phyloP scores from a whole-genome alignment of 2,329 filamentous ascomycete genomes.

The Claviceps citrina region DNA sequence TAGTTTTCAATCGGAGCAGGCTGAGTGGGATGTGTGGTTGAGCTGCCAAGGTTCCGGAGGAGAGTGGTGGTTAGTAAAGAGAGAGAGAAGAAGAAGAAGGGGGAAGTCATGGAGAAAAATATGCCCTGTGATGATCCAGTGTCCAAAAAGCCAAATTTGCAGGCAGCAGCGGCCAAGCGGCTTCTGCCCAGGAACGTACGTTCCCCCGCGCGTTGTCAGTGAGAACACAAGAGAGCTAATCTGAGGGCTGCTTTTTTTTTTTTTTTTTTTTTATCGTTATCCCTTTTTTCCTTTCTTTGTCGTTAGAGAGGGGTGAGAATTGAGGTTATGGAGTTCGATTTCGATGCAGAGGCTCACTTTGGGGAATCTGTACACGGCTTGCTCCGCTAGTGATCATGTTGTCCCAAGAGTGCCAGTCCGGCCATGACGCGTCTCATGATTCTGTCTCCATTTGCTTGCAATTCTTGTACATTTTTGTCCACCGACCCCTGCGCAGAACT shows the following conservation, averaged over 20 bases:
- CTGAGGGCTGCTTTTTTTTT: slow-evolving; percentile 28
- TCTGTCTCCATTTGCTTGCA: too few species aligned
- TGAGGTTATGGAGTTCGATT: too few species aligned
- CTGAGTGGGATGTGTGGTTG: slow-evolving; percentile 10
- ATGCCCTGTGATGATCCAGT: slow-evolving; percentile 34
- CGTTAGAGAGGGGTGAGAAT: too few species aligned
- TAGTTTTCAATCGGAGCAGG: slow-evolving; percentile 42
- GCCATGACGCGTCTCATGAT: too few species aligned
- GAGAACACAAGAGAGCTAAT: slow-evolving; percentile 43
- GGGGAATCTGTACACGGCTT: too few species aligned
- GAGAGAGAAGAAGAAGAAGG: not conserved
- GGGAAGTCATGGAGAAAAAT: not conserved
- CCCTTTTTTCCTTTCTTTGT: not conserved
- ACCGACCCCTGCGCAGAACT: too few species aligned
- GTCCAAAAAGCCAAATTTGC: slow-evolving; percentile 45
- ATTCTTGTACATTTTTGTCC: too few species aligned
- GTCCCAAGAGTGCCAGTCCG: too few species aligned
- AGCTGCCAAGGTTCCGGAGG: too few species aligned
- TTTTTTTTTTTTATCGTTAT: not conserved
- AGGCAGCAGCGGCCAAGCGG: slow-evolving; percentile 26
- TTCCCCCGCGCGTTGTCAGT: slow-evolving; percentile 28
- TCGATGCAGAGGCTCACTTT: too few species aligned
- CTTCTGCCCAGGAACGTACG: slow-evolving; percentile 5
- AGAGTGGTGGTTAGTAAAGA: too few species aligned
- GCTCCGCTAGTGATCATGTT: too few species aligned